Percentiles rank a stretch among this genome's conserved stretches.
These are phyloP conservation scores for Petunia axillaris DNA, from an alignment of 257 asterid species.

Conservation along the genomic window DNA sequence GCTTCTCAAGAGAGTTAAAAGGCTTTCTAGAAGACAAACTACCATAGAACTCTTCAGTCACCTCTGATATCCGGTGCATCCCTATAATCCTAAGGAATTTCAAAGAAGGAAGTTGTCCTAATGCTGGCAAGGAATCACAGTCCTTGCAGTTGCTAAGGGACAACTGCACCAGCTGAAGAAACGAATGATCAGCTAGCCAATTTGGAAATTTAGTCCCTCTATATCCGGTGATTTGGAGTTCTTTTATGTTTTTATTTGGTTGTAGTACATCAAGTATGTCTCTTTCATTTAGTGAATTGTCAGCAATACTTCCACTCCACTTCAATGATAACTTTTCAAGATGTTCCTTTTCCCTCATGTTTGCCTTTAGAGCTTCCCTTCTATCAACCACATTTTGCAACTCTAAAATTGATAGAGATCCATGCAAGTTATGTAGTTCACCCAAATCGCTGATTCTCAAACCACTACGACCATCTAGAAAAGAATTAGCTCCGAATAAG, in stretches of 20 bases:
- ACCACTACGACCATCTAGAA: not conserved
- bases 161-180: not conserved
- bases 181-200: conserved; percentile 17
- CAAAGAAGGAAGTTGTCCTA: conserved; percentile 22
- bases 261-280: not conserved
- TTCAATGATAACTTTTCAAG: not conserved
- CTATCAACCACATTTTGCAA: conserved; percentile 18
- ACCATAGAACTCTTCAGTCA: conserved; percentile 12
- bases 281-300: conserved; percentile 14
- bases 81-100: not conserved
- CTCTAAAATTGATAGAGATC: not conserved
- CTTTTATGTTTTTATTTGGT: not conserved
- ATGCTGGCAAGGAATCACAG: conserved; percentile 23
- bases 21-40: not conserved
- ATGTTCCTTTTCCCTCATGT: conserved; percentile 3
- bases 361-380: not conserved
- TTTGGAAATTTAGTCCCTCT: conserved; percentile 7
- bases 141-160: not conserved
- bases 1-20: conserved; percentile 8
- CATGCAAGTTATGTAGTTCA: not conserved
- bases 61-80: not conserved
- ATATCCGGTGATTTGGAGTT: not conserved
- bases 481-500: not conserved
- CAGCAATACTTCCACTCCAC: not conserved
- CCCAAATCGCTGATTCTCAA: not conserved